Conservation (phyloP, 352 stramenopile species). For the Stramenopiles sp. region DNA sequence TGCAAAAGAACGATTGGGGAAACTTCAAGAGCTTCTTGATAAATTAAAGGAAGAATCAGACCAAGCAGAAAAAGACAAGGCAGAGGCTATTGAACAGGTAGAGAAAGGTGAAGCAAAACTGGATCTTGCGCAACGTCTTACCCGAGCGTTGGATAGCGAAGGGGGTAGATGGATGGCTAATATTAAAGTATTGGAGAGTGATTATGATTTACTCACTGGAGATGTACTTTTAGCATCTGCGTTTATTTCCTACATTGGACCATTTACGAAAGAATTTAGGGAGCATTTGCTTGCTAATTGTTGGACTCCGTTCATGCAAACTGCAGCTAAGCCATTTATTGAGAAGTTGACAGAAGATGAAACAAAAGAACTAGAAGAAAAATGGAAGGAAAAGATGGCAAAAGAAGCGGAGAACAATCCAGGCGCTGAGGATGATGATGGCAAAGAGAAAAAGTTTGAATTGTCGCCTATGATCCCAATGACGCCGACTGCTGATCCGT, state of each 20-base stretch:
- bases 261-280: constrained; percentile 64
- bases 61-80: constrained; percentile 34
- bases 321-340: too few relatives aligned
- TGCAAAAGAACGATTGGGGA: constrained; percentile 48
- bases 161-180: constrained; percentile 63
- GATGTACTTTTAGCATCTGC: constrained; percentile 58
- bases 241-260: constrained; percentile 73
- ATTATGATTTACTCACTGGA: constrained; percentile 48
- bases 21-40: constrained; percentile 47
- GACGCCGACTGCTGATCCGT: constrained; percentile 38
- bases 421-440: too few relatives aligned
- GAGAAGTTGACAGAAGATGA: too few relatives aligned
- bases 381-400: too few relatives aligned
- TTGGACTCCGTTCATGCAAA: too few relatives aligned
- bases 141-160: constrained; percentile 57
- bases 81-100: constrained; percentile 58
- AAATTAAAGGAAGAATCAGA: constrained; percentile 53
- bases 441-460: too few relatives aligned
- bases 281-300: constrained; percentile 46
- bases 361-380: too few relatives aligned
- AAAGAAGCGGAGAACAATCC: too few relatives aligned
- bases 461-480: constrained; percentile 53
- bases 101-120: constrained; percentile 60
- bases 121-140: constrained; percentile 51
- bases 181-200: constrained; percentile 47